Conservation (phyloP, 2,329 filamentous ascomycete species). For the Setomelanomma holmii region DNA sequence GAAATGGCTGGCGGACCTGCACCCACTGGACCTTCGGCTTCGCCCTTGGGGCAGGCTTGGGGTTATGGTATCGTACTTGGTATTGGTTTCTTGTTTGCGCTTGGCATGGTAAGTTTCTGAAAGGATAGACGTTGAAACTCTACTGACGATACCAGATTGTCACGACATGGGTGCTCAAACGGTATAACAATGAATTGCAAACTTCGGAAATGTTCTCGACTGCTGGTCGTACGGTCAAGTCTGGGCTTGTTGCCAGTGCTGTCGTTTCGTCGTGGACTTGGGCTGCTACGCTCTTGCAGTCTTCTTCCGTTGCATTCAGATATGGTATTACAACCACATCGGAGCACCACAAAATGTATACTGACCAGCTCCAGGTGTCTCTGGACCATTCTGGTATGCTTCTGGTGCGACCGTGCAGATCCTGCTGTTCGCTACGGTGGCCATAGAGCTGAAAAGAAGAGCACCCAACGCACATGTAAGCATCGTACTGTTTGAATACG, state of each 20-base stretch:
- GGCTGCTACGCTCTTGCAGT: slow-evolving; percentile 40
- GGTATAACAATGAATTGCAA: slow-evolving; percentile 40
- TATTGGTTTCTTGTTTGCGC: slow-evolving; percentile 38
- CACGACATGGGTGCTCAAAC: slow-evolving; percentile 38
- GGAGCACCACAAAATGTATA: background rate
- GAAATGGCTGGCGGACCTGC: slow-evolving; percentile 35
- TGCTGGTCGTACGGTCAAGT: slow-evolving; percentile 41
- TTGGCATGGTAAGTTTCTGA: slow-evolving; percentile 31
- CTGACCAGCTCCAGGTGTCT: slow-evolving; percentile 28
- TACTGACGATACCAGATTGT: slow-evolving; percentile 22
- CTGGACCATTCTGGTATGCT: slow-evolving; percentile 43
- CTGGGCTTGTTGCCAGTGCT: slow-evolving; percentile 39
- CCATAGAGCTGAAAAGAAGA: slow-evolving; percentile 43
- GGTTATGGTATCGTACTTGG: slow-evolving; percentile 46
- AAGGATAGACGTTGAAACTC: background rate
- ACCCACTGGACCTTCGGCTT: slow-evolving; percentile 32
- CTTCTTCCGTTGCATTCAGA: slow-evolving; percentile 40
- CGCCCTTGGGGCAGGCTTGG: slow-evolving; percentile 36
- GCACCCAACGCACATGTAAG: slow-evolving; percentile 41
- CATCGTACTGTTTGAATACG: background rate
- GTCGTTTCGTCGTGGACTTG: slow-evolving; percentile 41
- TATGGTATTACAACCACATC: slow-evolving; percentile 27
- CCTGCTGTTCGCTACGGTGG: slow-evolving; percentile 37
- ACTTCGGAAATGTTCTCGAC: slow-evolving; percentile 43
- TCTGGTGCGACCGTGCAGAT: slow-evolving; percentile 44